These are phyloP conservation scores for Phyllosticta citriasiana DNA, from an alignment of 2,329 filamentous ascomycete species.

Conservation along the genomic window DNA sequence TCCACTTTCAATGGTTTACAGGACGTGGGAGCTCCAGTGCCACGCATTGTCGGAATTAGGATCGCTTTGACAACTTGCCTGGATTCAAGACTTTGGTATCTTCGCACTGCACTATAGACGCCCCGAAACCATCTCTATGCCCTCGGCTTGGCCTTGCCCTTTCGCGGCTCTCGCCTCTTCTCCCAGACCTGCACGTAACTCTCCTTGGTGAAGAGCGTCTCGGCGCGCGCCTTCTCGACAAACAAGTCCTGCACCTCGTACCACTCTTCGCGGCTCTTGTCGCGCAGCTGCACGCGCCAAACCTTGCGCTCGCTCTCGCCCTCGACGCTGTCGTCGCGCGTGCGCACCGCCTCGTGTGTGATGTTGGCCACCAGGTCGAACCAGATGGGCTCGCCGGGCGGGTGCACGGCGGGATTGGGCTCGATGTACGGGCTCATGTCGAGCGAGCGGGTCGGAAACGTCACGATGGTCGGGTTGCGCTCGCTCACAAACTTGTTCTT, in stretches of 20 bases:
- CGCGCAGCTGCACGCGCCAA: constrained; percentile 85
- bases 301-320: constrained; percentile 86
- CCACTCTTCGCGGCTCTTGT: constrained; percentile 78
- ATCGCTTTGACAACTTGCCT: no score
- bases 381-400: constrained; percentile 71
- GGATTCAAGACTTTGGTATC: no score
- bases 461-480: constrained; percentile 96
- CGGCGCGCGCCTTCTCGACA: constrained; percentile 79
- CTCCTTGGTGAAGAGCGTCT: constrained; percentile 86
- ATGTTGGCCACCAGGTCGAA: constrained; percentile 97
- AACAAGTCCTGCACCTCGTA: constrained; percentile 88
- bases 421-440: constrained; percentile 89
- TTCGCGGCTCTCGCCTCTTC: constrained; percentile 50
- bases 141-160: constrained; percentile 24
- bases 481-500: constrained; percentile 95
- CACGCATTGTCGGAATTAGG: no score
- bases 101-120: no score
- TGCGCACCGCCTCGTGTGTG: constrained; percentile 71
- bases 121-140: background rate
- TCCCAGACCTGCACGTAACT: constrained; percentile 97
- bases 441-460: constrained; percentile 75
- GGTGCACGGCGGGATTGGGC: constrained; percentile 63
- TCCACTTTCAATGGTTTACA: no score
- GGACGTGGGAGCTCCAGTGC: no score
- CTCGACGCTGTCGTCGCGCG: constrained; percentile 70